Evolutionary conservation across 306 rosid genomes (phyloP), one percentile per base, ranked within the genome.

Genomic region (Ammopiptanthus mongolicus): DNA sequence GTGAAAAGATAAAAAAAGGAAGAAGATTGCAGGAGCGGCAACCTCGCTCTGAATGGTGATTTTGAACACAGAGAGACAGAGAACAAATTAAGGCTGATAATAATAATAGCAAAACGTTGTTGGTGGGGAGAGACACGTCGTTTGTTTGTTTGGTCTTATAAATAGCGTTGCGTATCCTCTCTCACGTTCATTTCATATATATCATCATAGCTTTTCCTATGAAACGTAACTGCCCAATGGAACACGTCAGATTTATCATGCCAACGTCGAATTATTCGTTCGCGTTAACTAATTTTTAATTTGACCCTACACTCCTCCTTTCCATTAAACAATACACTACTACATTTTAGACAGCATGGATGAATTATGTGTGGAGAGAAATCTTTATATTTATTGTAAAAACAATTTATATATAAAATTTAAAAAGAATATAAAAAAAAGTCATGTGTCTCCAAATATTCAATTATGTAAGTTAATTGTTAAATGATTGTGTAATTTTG

Each of bases 151-250:
- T 1, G 28, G 50, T 44, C 6, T 44, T 13, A 44, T 41, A 41
- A 41, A 41, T 41, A 41, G 47, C 14, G 47, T 10, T 8, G 47
- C 2, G 42, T 37, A 7, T 41, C 3, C 4, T 10, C 12, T 39
- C 13, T 10, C 12, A 9, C 13, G 9, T 39, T 39, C 3, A 39
- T 8, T 8, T 1, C 2, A 5, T 1, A 36, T 11, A 9, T 41
- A 11, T 41, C 47, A 0, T 33, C n/a, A n/a, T n/a, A n/a, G n/a
- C n/a, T 10, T 41, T 44, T 44, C 6, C 50, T 44, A 14, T 14
- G 50, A n/a, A n/a, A n/a, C n/a, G n/a, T 36, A 76, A 66, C 74
- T 66, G 51, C 61, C 31, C 48, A 66, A 76, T 44, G 23, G 22
- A 3, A 53, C 75, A 42, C 18, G 19, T 55, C 67, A 70, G 36